phyloP scores from a whole-genome alignment of 2,329 filamentous ascomycete genomes.

The Paraphoma chrysanthemicola region DNA sequence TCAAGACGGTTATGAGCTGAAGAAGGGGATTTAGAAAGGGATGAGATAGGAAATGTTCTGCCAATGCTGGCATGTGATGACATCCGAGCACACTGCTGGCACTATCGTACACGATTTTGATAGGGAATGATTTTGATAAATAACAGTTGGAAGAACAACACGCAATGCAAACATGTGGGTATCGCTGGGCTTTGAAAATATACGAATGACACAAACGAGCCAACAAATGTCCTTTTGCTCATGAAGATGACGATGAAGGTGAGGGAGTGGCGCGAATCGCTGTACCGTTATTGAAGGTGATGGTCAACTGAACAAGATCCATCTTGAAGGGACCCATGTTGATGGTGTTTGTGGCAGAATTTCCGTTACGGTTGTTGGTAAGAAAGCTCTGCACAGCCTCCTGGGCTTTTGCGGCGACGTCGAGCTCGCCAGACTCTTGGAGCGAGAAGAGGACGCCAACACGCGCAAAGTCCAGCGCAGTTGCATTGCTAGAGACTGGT shows the following conservation, averaged over 20 bases:
- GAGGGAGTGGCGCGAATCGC: slow-evolving; percentile 25
- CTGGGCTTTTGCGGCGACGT: slow-evolving; percentile 53
- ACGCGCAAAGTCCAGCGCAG: slow-evolving; percentile 54
- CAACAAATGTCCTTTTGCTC: background rate
- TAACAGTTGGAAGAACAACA: background rate
- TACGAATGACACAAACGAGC: slow-evolving; percentile 1
- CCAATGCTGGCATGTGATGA: background rate
- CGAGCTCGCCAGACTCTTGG: slow-evolving; percentile 49
- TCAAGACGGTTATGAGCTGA: slow-evolving; percentile 31
- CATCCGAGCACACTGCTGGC: background rate
- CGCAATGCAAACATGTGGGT: slow-evolving; percentile 17
- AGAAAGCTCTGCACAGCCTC: slow-evolving; percentile 50
- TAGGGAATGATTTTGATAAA: background rate
- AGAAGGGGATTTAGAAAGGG: slow-evolving; percentile 6
- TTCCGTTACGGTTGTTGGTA: slow-evolving; percentile 36
- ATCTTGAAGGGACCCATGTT: slow-evolving; percentile 39
- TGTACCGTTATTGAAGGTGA: slow-evolving; percentile 44
- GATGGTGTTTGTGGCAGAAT: slow-evolving; percentile 29
- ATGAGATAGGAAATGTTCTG: background rate
- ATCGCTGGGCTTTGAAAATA: slow-evolving; percentile 17
- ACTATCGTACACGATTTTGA: slow-evolving; percentile 17
- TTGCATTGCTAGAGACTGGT: slow-evolving; percentile 45
- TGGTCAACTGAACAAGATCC: slow-evolving; percentile 39
- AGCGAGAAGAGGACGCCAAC: slow-evolving; percentile 54
- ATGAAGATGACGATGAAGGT: slow-evolving; percentile 7